Percentiles rank a stretch among this genome's conserved stretches.
These are phyloP conservation scores for Linderina pennispora DNA, from an alignment of 192 early-diverging fungal species.

Conservation along the genomic window DNA sequence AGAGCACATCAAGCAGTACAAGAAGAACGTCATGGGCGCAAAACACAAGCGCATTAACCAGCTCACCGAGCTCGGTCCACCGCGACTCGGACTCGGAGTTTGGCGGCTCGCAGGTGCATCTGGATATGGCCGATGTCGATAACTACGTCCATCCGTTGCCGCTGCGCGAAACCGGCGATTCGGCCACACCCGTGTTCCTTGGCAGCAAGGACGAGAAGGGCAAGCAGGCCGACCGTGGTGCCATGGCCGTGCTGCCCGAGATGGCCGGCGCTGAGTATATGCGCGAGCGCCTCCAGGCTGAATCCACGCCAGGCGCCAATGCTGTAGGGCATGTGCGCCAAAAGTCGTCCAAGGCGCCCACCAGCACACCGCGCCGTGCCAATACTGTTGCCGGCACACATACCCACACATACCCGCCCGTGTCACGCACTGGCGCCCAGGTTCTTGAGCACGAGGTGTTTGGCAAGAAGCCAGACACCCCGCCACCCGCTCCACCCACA, in stretches of 20 bases:
- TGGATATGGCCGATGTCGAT: constrained; percentile 43
- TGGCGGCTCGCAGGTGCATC: constrained; percentile 12
- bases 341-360: not conserved
- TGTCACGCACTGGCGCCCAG: constrained; percentile 18
- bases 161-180: not conserved
- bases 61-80: constrained; percentile 16
- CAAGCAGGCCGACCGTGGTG: constrained; percentile 1
- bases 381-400: not conserved
- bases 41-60: constrained; percentile 4
- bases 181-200: constrained; percentile 14
- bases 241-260: constrained; percentile 25
- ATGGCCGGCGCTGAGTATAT: constrained; percentile 29
- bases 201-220: constrained; percentile 37
- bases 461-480: constrained; percentile 3
- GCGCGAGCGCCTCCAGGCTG: constrained; percentile 11
- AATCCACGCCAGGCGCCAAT: too few species aligned
- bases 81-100: constrained; percentile 44
- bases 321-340: not conserved
- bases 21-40: not conserved
- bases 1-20: constrained; percentile 42
- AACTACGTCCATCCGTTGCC: constrained; percentile 41
- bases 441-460: constrained; percentile 38
- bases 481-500: not conserved
- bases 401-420: constrained; percentile 8
- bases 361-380: not conserved